Conservation (phyloP, 1,284 basidiomycete genomes). For the Apiotrichum brassicae region DNA sequence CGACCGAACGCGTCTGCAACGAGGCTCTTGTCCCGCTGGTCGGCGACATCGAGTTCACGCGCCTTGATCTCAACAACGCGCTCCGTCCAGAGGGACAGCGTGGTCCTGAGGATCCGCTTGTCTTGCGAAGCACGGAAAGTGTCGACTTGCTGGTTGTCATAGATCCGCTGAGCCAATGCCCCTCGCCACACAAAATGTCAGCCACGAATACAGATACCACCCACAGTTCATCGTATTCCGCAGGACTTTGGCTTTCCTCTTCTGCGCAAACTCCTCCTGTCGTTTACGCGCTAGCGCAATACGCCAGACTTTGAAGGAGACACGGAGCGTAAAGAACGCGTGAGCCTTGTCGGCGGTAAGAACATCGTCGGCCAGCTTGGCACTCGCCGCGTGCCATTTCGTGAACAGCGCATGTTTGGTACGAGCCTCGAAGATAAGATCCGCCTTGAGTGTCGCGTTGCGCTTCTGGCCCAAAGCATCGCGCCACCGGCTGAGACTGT, state of each 20-base stretch:
- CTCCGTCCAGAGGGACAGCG: constrained; percentile 29
- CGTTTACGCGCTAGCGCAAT: constrained; percentile 10
- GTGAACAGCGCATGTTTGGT: constrained; percentile 11
- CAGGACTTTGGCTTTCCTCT: constrained; percentile 1
- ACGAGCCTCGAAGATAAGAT: constrained; percentile 21
- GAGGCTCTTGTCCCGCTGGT: constrained; percentile 19
- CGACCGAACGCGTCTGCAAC: constrained; percentile 17
- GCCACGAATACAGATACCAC: background rate
- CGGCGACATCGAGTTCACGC: constrained; percentile 30
- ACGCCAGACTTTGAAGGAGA: constrained; percentile 29
- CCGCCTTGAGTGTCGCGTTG: constrained; percentile 22
- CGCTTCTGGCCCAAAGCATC: constrained; percentile 17
- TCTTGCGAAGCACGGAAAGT: constrained; percentile 15
- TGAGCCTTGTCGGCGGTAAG: constrained; percentile 31
- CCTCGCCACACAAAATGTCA: constrained; percentile 12
- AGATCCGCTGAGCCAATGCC: constrained; percentile 10
- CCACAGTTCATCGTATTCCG: background rate
- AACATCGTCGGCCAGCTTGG: constrained; percentile 16
- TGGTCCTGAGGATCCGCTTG: constrained; percentile 12
- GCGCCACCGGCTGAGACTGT: constrained; percentile 27
- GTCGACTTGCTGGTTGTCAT: constrained; percentile 9
- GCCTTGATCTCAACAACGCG: constrained; percentile 39
- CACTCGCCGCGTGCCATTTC: constrained; percentile 23
- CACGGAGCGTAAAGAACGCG: constrained; percentile 33
- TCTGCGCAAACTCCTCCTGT: constrained; percentile 17